Evolutionary conservation across 352 stramenopile genomes (phyloP).

Genomic region (Globisporangium perplexum): DNA sequence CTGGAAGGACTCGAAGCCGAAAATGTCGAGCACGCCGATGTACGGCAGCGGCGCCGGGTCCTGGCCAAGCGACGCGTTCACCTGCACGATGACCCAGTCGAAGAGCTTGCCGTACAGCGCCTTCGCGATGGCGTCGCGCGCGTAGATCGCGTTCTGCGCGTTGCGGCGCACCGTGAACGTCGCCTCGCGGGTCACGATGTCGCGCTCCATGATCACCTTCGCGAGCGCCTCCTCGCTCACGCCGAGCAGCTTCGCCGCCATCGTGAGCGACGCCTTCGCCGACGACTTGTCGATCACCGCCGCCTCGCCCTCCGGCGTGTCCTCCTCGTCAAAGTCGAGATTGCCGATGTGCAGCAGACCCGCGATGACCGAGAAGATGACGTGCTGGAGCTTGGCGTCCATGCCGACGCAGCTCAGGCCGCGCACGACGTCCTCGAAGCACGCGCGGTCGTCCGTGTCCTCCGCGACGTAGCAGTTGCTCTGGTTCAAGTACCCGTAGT

Average conservation of each 20-base stretch:
- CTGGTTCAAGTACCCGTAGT: slow-evolving; percentile 94
- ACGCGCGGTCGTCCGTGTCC: slow-evolving; percentile 88
- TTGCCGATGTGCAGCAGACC: slow-evolving; percentile 96
- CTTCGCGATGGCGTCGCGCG: slow-evolving; percentile 91
- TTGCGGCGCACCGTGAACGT: slow-evolving; percentile 82
- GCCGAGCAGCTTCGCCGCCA: slow-evolving; percentile 59
- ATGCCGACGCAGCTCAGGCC: slow-evolving; percentile 80
- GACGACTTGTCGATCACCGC: slow-evolving; percentile 66
- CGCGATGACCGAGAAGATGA: slow-evolving; percentile 91
- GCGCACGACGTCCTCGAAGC: slow-evolving; percentile 66
- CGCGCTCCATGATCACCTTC: slow-evolving; percentile 82
- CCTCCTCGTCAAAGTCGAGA: slow-evolving; percentile 91
- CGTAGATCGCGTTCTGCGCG: slow-evolving; percentile 80
- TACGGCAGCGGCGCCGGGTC: slow-evolving; percentile 74
- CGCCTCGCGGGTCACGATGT: slow-evolving; percentile 81
- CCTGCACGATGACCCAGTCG: slow-evolving; percentile 89
- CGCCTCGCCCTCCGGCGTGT: slow-evolving; percentile 74
- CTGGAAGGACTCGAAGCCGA: slow-evolving; percentile 89
- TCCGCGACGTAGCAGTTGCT: slow-evolving; percentile 90
- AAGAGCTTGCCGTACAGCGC: slow-evolving; percentile 92
- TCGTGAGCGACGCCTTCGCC: slow-evolving; percentile 50
- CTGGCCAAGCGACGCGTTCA: slow-evolving; percentile 87
- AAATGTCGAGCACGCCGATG: slow-evolving; percentile 91
- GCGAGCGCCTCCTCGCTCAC: slow-evolving; percentile 55
- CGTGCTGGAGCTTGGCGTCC: slow-evolving; percentile 50